Conservation (phyloP, 306 rosid genomes). For the Senna tora region DNA sequence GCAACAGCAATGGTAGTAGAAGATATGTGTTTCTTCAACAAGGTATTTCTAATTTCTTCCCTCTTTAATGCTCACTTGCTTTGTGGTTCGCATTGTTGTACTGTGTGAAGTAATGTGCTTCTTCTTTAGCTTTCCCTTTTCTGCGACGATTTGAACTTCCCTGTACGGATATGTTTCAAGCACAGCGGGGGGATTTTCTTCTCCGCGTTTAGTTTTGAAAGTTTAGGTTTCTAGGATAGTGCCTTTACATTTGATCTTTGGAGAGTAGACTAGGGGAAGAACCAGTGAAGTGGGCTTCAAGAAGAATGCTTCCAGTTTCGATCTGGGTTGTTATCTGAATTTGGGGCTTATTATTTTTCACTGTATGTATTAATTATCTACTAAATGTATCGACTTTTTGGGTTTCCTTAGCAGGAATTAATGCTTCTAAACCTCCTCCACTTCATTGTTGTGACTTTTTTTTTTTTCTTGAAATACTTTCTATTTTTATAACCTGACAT, state of each 20-base stretch:
- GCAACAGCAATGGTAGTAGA: constrained; percentile 67
- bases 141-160: constrained; percentile 5
- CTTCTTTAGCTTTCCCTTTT: constrained; percentile 3
- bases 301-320: constrained; percentile 26
- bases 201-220: background rate
- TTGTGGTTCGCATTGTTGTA: constrained; percentile 5
- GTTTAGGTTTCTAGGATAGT: constrained; percentile 10
- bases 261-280: constrained; percentile 23
- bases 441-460: background rate
- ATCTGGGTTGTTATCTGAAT: constrained; percentile 45
- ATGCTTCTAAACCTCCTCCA: constrained; percentile 3
- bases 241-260: constrained; percentile 27
- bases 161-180: constrained; percentile 2
- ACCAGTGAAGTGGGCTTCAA: constrained; percentile 30
- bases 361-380: background rate
- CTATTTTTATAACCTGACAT: background rate
- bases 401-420: constrained; percentile 13
- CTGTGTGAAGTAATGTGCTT: constrained; percentile 35
- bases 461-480: constrained; percentile 7
- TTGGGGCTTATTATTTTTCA: constrained; percentile 26
- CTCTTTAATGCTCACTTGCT: background rate
- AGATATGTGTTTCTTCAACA: constrained; percentile 62
- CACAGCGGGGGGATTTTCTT: background rate
- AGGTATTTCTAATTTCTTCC: constrained; percentile 54
- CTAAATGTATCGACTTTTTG: background rate